Evolutionary conservation across 768 basidiomycete species (phyloP), one percentile per base, ranked within the genome.

Genomic region (Inosperma sp.): DNA sequence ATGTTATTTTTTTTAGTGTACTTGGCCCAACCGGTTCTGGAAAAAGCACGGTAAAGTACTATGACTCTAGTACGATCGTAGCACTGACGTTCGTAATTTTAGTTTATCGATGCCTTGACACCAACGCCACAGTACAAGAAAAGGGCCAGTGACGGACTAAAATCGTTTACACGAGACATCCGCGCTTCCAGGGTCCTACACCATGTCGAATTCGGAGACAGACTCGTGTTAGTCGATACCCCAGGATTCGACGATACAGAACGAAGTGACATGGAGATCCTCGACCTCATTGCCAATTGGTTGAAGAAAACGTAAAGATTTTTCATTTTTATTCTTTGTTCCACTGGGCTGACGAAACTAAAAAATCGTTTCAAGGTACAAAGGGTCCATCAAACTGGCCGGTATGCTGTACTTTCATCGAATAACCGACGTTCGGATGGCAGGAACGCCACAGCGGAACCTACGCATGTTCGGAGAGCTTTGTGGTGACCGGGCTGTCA

Each of bases 121-220:
- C 53, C 56, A 17, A 21, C 46, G 26, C 57, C 56, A 7, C 13
- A 51, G 43, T 34, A 40, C 22, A 37, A 41, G 13, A 46, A 42
- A 9, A 52, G 55, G 6, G 53, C 62, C 2, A 57, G 60, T 14
- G 23, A 53, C 12, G 42, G 49, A 3, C 36, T 75, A 41, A 59
- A 65, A 48, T 74, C 75, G 25, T 70, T 65, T 47, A 78, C 77
- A 9, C 60, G 59, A 26, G 58, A 62, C n/a, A 63, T 77, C 14
- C 58, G 59, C 27, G 65, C 66, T 7, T 62, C 65, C 4, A 52
- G 62, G 7, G 48, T 67, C 3, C 64, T 62, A 34, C 48, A 53
- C 16, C 65, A 48, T 17, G 25, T 66, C 7, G 21, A 31, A 21
- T 62, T 66, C 37, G 63, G 62, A 7, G 53, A 57, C 46, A 47